Conservation (phyloP, 306 rosid genomes). For the Pyrus betulifolia region DNA sequence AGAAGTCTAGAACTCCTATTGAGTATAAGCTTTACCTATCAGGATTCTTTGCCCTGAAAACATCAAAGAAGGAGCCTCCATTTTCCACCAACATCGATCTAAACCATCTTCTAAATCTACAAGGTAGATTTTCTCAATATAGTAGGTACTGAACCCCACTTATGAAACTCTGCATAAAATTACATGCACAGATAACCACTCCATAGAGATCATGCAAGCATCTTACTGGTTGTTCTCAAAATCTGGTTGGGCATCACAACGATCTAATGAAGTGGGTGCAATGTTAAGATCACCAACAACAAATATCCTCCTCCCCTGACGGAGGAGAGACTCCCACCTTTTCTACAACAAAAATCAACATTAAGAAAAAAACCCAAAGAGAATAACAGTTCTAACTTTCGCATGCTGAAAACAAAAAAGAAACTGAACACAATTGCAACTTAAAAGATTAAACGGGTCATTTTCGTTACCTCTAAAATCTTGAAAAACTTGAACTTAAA, state of each 20-base stretch:
- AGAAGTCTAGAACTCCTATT: not conserved
- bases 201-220: conserved; percentile 14
- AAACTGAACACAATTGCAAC: not conserved
- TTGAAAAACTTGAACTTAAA: conserved; percentile 66
- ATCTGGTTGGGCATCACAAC: conserved; percentile 89
- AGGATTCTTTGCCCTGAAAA: conserved; percentile 73
- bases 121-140: conserved; percentile 17
- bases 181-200: not conserved
- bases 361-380: conserved; percentile 17
- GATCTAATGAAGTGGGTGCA: conserved; percentile 81
- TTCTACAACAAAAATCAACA: conserved; percentile 45
- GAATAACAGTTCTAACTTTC: not conserved
- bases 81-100: conserved; percentile 56
- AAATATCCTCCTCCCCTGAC: conserved; percentile 57
- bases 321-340: conserved; percentile 83
- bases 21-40: conserved; percentile 40
- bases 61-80: conserved; percentile 70
- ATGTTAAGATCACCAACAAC: conserved; percentile 96
- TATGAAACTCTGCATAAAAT: not conserved
- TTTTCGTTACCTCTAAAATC: conserved; percentile 57
- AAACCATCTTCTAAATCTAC: conserved; percentile 88
- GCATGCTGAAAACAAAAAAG: not conserved
- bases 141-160: not conserved
- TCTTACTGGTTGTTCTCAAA: conserved; percentile 78
- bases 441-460: not conserved